Base-by-base conservation (phyloP, 148 eudicot genomes). In the Persicaria maculosa region DNA sequence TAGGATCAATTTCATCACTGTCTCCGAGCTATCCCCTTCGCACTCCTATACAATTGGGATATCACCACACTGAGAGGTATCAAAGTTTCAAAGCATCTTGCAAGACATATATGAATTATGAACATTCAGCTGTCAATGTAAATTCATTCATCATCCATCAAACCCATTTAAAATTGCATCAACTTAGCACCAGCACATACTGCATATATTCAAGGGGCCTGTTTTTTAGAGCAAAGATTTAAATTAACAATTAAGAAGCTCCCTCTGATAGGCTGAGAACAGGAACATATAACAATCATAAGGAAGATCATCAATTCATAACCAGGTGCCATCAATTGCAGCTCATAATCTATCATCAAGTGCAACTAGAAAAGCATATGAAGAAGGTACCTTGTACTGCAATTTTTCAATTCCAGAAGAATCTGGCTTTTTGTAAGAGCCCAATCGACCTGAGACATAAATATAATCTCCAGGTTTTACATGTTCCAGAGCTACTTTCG, bases 401-500 rank as follows among this genome's bases (percentile, higher is more conserved):
- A 58, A 48, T 70, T 4, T 81, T 16, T 77, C 69, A 15, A 77
- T 71, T 61, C 89, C 89, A 40, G 85, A 57, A 47, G 59, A 74
- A 65, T 61, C 81, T 50, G 22, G 50, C 75, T 77, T 84, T 36
- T 73, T 71, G 61, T 74, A 83, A 65, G 89, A 88, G 53, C 75
- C 77, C 7, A 93, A 78, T 67, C 69, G 77, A 57, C 98, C 97
- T 36, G 92, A 86, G 74, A 93, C 89, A 73, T 86, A 91, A 44
- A 93, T 78, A 72, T 74, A 83, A 74, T 93, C 97, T 61, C 84
- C 68, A 54, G 73, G 82, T 75, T 89, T 89, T 78, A 93, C 62
- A 88, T 91, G 91, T 31, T 80, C 76, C 54, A 81, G 53, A 47
- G 89, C 88, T 73, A 77, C 76, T 73, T 84, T 82, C 19, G 93